These are phyloP conservation scores for Carallia pectinifolia DNA, from an alignment of 345 rosid genomes.

Conservation along the genomic window DNA sequence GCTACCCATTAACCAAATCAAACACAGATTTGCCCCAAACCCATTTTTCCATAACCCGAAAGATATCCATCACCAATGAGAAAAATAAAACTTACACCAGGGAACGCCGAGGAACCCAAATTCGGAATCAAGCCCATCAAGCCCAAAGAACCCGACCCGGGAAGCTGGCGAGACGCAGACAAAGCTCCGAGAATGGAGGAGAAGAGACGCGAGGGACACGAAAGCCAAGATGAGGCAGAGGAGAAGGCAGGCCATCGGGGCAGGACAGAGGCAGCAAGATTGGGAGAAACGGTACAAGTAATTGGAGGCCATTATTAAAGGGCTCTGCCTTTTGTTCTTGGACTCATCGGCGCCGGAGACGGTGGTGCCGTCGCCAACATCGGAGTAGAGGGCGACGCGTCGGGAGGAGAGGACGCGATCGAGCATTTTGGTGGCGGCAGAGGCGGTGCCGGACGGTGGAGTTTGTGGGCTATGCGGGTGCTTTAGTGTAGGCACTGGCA, in stretches of 20 bases:
- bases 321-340: conserved; percentile 31
- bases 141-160: conserved; percentile 65
- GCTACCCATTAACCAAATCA: background rate
- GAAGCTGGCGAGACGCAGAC: conserved; percentile 71
- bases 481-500: conserved; percentile 1
- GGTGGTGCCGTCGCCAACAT: conserved; percentile 1
- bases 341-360: conserved; percentile 24
- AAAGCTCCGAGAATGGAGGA: conserved; percentile 38
- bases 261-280: conserved; percentile 14
- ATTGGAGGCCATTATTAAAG: conserved; percentile 19
- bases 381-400: conserved; percentile 16
- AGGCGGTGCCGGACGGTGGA: background rate
- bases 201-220: conserved; percentile 10
- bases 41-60: background rate
- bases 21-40: conserved; percentile 16
- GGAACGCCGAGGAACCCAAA: conserved; percentile 96
- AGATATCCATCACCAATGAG: background rate
- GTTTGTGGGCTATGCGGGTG: conserved; percentile 12
- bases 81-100: conserved; percentile 70
- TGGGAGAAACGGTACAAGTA: conserved; percentile 30
- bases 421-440: conserved; percentile 25
- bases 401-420: conserved; percentile 29
- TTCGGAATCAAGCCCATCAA: conserved; percentile 81
- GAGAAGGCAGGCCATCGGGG: conserved; percentile 12
- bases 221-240: conserved; percentile 20